Conservation (phyloP, 2,329 filamentous ascomycete genomes). For the Sphaerulina musiva region DNA sequence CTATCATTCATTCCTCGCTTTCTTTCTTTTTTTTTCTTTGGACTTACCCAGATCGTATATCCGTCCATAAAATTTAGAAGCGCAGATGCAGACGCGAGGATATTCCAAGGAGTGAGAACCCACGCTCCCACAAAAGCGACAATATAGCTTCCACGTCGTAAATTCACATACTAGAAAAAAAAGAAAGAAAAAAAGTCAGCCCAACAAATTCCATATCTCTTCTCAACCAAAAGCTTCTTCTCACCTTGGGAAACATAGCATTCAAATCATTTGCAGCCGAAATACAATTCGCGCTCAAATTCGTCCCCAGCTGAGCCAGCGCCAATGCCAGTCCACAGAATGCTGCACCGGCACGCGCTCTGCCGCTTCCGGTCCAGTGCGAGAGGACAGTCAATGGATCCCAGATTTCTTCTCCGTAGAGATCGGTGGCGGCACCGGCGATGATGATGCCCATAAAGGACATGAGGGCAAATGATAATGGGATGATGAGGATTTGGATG, state of each 20-base stretch:
- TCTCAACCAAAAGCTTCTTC: not conserved
- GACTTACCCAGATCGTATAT: slow-evolving; percentile 35
- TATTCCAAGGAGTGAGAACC: slow-evolving; percentile 39
- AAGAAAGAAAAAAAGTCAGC: not conserved
- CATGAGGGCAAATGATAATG: slow-evolving; percentile 25
- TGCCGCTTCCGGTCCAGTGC: slow-evolving; percentile 20
- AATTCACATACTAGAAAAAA: slow-evolving; percentile 32
- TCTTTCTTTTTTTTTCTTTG: no score
- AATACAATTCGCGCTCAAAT: slow-evolving; percentile 25
- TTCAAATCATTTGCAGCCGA: slow-evolving; percentile 22
- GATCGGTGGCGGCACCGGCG: slow-evolving; percentile 20
- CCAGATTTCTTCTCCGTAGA: slow-evolving; percentile 23
- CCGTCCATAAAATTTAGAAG: slow-evolving; percentile 41
- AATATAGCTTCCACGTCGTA: slow-evolving; percentile 37
- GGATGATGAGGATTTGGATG: slow-evolving; percentile 25
- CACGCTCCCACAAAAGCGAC: slow-evolving; percentile 35
- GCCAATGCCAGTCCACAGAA: slow-evolving; percentile 20
- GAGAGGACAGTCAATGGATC: slow-evolving; percentile 24
- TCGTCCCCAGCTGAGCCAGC: slow-evolving; percentile 14
- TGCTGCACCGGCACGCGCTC: slow-evolving; percentile 22
- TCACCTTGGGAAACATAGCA: slow-evolving; percentile 17
- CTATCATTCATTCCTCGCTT: no score
- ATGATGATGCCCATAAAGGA: slow-evolving; percentile 29
- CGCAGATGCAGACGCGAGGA: slow-evolving; percentile 36
- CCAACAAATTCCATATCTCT: no score